Evolutionary conservation across 2,329 filamentous ascomycete species (phyloP), one percentile per base, ranked within the genome.

Genomic region (Colletotrichum spinosum): DNA sequence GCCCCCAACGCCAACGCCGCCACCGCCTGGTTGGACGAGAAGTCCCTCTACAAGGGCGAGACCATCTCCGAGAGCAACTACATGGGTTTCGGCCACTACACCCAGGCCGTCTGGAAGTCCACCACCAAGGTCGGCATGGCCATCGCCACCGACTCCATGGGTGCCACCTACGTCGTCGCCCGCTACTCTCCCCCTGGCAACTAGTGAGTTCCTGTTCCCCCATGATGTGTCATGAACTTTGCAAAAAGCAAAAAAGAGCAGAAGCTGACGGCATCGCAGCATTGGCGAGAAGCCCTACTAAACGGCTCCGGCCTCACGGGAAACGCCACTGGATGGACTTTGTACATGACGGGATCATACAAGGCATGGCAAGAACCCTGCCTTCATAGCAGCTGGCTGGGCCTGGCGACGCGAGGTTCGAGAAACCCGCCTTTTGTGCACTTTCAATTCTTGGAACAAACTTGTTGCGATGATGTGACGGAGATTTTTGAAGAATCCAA

Each of bases 161-260:
- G 77, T 1, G 72, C 64, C 5, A 67, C 65, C 50, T 78, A 73
- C 57, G 73, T 73, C 0, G 76, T 78, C 34, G 76, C 70, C 17
- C 72, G 77, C 39, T 78, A 78, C 63, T 72, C 72, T 4, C 70
- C 71, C 3, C 69, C 76, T 0, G 76, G 76, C 6, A 78, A 78
- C 57, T 56, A 69, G 69, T 70, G 46, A 68, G 69, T 66, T 44
- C 3, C 7, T 39, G 4, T 25, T 4, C 25, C 25, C 33, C n/a
- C 46, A 48, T 8, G 34, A 33, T 25, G 25, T 25, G 25, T 25
- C 25, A 5, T 25, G 25, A 25, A 25, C 25, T 25, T 25, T 25
- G 25, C 25, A 25, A 33, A 9, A 12, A 6, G 3, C 11, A 6
- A 44, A 15, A 4, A 13, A 9, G 1, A 8, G 13, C 8, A 5